Evolutionary conservation across 441 rosid genomes (phyloP), one percentile per base, ranked within the genome.

Genomic region (Eruca vesicaria): DNA sequence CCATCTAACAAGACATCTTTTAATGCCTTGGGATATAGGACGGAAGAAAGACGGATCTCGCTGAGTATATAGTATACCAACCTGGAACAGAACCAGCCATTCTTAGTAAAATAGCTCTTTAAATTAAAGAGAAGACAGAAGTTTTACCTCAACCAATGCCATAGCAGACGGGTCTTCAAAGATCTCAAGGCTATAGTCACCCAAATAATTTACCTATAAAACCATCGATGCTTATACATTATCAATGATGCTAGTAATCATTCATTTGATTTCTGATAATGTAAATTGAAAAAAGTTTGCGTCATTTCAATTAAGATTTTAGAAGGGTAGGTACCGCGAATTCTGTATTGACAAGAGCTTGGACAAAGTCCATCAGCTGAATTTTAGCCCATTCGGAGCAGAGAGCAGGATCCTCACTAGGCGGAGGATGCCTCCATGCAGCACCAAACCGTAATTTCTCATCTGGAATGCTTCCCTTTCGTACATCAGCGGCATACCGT

Each of bases 1-100:
- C 98, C 99, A 96, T 91, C 99, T 91, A 52, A 84, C 90, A 75
- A 91, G 94, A 28, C 99, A 91, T 84, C 97, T 87, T 80, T 93
- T 87, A 66, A 96, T 85, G 70, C 90, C 99, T 81, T 83, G 88
- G 62, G 97, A 88, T 75, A 90, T 78, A 26, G 99, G 98, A 41
- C 98, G 97, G 72, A 91, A 83, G 74, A 90, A 87, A 29, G 99
- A 86, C 6, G 97, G 99, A 84, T 96, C 97, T 29, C 97, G 85
- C 73, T 96, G 97, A 64, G 90, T 79, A 75, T 90, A 91, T 23
- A 96, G 90, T 83, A 96, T 85, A 55, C 99, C 97, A 80, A 90
- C 97, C 99, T 91, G 80, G 9, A 61, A 75, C 75, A 72, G 12
- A 33, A 45, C 55, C 52, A 29, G 67, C 29, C 12, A 33, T 61